These are phyloP conservation scores for Xerocomellus chrysenteron DNA, from an alignment of 768 basidiomycete genomes.

Conservation along the genomic window DNA sequence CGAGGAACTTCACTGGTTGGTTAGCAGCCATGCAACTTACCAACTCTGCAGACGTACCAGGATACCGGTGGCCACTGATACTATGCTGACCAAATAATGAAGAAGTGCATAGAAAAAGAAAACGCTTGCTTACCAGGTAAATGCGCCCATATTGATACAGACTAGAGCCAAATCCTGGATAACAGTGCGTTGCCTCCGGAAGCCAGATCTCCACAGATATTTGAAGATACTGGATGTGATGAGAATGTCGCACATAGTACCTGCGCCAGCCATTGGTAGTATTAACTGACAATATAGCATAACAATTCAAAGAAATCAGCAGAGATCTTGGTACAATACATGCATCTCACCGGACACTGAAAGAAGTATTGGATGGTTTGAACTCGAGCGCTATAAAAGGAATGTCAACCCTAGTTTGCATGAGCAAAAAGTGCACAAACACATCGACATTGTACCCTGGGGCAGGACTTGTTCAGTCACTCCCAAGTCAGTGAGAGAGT, in stretches of 20 bases:
- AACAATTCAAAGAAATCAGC: neutral
- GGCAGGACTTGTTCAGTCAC: neutral
- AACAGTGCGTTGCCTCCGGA: constrained; percentile 1
- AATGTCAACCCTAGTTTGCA: neutral
- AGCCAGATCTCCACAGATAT: constrained; percentile 16
- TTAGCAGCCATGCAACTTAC: neutral
- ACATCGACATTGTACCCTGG: constrained; percentile 7
- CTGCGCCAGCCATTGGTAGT: constrained; percentile 1
- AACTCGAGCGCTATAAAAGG: constrained; percentile 3
- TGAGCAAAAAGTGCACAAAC: neutral
- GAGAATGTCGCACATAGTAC: constrained; percentile 6
- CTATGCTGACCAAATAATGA: neutral
- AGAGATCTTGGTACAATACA: no score
- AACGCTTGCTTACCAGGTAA: constrained; percentile 6
- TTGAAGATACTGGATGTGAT: constrained; percentile 8
- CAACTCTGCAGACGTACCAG: neutral
- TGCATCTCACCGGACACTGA: constrained; percentile 5
- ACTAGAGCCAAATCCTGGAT: constrained; percentile 14
- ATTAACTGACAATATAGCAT: neutral
- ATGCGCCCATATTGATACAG: constrained; percentile 11
- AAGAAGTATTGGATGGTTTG: constrained; percentile 1
- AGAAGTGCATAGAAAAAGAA: neutral
- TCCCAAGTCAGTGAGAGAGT: neutral
- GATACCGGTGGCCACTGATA: neutral
- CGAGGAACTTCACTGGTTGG: neutral